Conservation (phyloP, 768 basidiomycete genomes). For the Xerocomus potaroensis region DNA sequence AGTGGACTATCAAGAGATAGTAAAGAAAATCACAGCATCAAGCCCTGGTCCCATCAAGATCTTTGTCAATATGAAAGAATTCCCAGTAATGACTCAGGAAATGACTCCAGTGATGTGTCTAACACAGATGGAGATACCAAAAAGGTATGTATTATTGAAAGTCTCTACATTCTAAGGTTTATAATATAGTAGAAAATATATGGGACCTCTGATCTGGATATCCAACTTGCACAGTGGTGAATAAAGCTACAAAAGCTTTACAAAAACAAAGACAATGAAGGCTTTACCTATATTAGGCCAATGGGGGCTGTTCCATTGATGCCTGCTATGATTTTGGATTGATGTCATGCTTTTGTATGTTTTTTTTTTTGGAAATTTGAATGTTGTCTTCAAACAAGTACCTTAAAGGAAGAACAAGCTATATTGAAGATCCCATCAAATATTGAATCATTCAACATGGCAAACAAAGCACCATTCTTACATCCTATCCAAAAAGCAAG, state of each 20-base stretch:
- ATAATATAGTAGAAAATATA: too few relatives aligned
- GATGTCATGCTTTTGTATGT: conserved; percentile 3
- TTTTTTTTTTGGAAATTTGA: background rate
- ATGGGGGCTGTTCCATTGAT: background rate
- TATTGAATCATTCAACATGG: background rate
- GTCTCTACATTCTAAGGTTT: background rate
- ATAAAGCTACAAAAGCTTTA: conserved; percentile 2
- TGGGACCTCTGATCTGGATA: background rate
- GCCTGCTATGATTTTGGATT: conserved; percentile 8
- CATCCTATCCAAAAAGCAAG: background rate
- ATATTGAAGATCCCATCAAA: background rate
- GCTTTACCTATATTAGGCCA: conserved; percentile 3
- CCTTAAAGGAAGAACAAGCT: background rate
- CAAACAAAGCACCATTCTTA: background rate
- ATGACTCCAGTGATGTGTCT: background rate
- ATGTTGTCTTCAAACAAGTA: background rate
- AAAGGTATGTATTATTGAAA: background rate
- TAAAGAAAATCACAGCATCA: conserved; percentile 7
- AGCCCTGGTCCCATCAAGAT: background rate
- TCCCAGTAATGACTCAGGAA: background rate
- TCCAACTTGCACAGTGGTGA: background rate
- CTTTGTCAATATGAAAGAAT: conserved; percentile 7
- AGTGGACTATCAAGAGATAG: conserved; percentile 13
- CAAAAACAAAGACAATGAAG: conserved; percentile 4
- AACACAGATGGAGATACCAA: background rate